Conservation (phyloP, 1,284 basidiomycete species). For the Lentinus polychrous region DNA sequence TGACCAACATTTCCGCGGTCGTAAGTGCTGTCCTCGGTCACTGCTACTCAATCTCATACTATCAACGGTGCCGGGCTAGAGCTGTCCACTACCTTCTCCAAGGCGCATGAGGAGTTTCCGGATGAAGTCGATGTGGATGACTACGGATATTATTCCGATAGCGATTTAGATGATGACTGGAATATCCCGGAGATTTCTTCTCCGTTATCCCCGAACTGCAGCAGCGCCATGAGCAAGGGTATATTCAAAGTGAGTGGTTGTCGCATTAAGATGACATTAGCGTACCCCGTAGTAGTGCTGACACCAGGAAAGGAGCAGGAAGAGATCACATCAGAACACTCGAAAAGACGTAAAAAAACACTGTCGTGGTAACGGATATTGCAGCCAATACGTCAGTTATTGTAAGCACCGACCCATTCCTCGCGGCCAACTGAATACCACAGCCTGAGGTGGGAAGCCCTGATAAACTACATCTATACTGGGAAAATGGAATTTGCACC, state of each 20-base stretch:
- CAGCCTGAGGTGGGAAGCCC: slow-evolving; percentile 13
- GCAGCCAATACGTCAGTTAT: slow-evolving; percentile 11
- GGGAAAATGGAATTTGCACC: slow-evolving; percentile 11
- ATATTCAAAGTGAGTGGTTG: not conserved
- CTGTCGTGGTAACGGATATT: slow-evolving; percentile 8
- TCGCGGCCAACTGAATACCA: not conserved
- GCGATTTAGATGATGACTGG: slow-evolving; percentile 11
- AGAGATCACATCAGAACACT: not conserved
- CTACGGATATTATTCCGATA: slow-evolving; percentile 10
- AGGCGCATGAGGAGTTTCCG: not conserved
- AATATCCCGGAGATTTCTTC: not conserved
- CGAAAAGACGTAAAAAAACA: not conserved
- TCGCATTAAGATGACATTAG: not conserved
- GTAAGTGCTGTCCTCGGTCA: slow-evolving; percentile 9
- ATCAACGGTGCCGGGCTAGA: not conserved
- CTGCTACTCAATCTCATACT: not conserved
- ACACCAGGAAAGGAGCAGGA: not conserved
- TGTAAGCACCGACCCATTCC: not conserved
- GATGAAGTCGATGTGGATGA: slow-evolving; percentile 4
- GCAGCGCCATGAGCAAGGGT: not conserved
- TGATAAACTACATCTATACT: slow-evolving; percentile 14
- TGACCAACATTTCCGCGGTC: slow-evolving; percentile 9
- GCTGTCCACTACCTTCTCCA: slow-evolving; percentile 4
- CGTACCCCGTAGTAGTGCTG: not conserved
- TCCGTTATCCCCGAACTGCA: not conserved